Percentiles rank a stretch among this genome's conserved stretches.
phyloP scores from a whole-genome alignment of 768 basidiomycete species.

The Lactifluus pinguis region DNA sequence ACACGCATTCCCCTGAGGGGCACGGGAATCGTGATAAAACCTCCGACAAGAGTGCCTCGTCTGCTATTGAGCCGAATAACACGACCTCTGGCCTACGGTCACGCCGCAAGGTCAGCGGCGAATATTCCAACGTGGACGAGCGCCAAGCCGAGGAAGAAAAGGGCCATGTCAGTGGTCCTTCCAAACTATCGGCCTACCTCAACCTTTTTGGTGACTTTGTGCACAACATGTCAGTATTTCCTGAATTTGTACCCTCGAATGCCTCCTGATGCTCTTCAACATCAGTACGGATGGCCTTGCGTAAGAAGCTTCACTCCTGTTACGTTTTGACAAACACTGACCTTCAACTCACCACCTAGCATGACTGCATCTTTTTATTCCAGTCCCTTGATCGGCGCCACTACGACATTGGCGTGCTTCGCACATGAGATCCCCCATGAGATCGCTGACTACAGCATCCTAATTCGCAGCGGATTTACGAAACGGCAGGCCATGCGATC shows the following conservation, averaged over 20 bases:
- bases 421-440: conserved; percentile 94
- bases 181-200: conserved; percentile 84
- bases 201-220: conserved; percentile 92
- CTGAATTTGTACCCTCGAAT: conserved; percentile 13
- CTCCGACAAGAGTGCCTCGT: conserved; percentile 30
- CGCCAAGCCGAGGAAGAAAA: conserved; percentile 20
- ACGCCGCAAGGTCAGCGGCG: conserved; percentile 16
- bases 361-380: conserved; percentile 98
- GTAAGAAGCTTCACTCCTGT: conserved; percentile 37
- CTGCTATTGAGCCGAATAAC: conserved; percentile 37
- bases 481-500: conserved; percentile 90
- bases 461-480: conserved; percentile 82
- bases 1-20: conserved; percentile 53
- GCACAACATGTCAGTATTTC: conserved; percentile 69
- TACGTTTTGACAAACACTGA: conserved; percentile 11
- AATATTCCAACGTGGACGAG: conserved; percentile 22
- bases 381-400: conserved; percentile 88
- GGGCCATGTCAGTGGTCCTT: conserved; percentile 40
- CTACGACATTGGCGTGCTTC: conserved; percentile 91
- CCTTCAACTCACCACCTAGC: conserved; percentile 30
- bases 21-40: conserved; percentile 27
- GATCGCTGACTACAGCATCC: conserved; percentile 95
- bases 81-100: conserved; percentile 40
- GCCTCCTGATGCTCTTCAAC: conserved; percentile 16
- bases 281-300: conserved; percentile 84